A percentile compares a stretch with the other conserved stretches of the same genome.
These are phyloP conservation scores for Saturnispora zaruensis DNA, from an alignment of 805 yeast species.

Conservation along the genomic window DNA sequence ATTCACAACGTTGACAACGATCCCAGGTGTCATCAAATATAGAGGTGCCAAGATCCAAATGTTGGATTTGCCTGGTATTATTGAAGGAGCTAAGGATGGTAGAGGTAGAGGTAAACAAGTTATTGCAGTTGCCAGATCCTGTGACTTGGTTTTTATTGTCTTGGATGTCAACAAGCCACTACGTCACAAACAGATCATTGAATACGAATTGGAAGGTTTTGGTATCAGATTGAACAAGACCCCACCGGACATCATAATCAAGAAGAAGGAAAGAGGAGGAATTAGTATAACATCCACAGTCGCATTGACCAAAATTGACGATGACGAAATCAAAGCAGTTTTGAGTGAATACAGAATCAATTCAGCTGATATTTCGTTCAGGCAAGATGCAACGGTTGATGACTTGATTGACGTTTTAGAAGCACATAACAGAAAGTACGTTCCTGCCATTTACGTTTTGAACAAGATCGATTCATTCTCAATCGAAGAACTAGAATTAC, in stretches of 20 bases:
- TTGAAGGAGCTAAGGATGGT: constrained; percentile 88
- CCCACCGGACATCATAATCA: constrained; percentile 87
- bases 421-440: constrained; percentile 81
- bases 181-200: constrained; percentile 89
- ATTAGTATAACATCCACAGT: constrained; percentile 88
- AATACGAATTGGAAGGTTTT: constrained; percentile 92
- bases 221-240: constrained; percentile 89
- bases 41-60: constrained; percentile 97
- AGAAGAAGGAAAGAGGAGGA: constrained; percentile 95
- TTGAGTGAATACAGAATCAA: constrained; percentile 92
- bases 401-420: constrained; percentile 93
- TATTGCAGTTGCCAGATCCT: constrained; percentile 98
- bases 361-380: constrained; percentile 90
- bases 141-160: constrained; percentile 86
- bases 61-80: constrained; percentile 85
- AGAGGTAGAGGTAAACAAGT: constrained; percentile 93
- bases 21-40: constrained; percentile 92
- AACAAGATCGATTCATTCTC: constrained; percentile 95
- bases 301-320: constrained; percentile 82
- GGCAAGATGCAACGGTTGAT: constrained; percentile 97
- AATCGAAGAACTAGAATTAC: constrained; percentile 81
- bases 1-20: constrained; percentile 94
- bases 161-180: constrained; percentile 94
- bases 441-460: constrained; percentile 90
- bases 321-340: constrained; percentile 91